Conservation (phyloP, 2,329 filamentous ascomycete species). For the Penicillium capsulatum region DNA sequence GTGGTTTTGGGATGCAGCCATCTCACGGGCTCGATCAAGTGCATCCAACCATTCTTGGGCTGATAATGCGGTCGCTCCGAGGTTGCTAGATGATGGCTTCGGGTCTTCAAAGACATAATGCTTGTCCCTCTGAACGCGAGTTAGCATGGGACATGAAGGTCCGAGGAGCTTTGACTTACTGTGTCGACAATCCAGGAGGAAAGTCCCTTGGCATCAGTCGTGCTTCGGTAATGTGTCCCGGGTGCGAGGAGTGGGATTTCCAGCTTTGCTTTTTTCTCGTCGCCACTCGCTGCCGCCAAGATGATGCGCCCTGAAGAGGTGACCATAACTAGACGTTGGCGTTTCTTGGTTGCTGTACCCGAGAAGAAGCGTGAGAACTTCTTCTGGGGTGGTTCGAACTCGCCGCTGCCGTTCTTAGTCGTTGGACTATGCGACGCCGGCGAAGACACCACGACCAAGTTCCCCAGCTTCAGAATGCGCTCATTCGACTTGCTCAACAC, state of each 20-base stretch:
- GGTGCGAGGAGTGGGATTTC: constrained; percentile 78
- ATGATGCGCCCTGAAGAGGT: constrained; percentile 88
- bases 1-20: constrained; percentile 70
- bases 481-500: constrained; percentile 88
- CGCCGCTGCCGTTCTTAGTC: constrained; percentile 60
- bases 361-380: constrained; percentile 94
- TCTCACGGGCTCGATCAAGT: constrained; percentile 78
- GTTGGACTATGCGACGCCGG: constrained; percentile 71
- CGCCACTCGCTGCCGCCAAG: constrained; percentile 83
- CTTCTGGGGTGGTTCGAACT: constrained; percentile 63
- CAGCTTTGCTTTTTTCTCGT: constrained; percentile 91
- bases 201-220: constrained; percentile 80
- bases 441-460: constrained; percentile 76
- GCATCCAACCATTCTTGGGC: constrained; percentile 91
- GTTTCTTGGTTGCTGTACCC: constrained; percentile 84
- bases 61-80: constrained; percentile 61
- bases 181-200: constrained; percentile 88
- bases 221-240: constrained; percentile 73
- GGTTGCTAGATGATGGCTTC: constrained; percentile 65
- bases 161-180: constrained; percentile 55
- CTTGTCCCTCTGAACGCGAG: constrained; percentile 64
- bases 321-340: constrained; percentile 88
- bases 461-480: constrained; percentile 88
- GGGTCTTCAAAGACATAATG: constrained; percentile 91
- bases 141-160: constrained; percentile 28